phyloP scores from a whole-genome alignment of 371 early-diverging fungal genomes.

The Circinella umbellata region DNA sequence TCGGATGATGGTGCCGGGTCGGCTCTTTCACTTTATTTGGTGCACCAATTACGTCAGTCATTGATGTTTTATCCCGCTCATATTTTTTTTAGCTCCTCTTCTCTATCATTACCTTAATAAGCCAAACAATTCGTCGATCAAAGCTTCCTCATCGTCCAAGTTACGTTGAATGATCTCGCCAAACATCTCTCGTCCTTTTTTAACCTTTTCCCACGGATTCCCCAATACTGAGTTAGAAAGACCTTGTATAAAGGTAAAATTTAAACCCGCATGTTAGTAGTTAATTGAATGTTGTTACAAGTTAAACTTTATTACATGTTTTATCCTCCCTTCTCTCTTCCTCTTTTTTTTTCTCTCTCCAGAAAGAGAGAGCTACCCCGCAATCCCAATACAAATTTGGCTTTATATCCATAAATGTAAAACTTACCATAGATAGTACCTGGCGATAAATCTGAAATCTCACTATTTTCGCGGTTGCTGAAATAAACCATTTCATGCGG shows the following conservation, averaged over 20 bases:
- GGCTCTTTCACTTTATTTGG: not conserved
- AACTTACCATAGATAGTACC: constrained; percentile 44
- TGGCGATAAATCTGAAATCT: constrained; percentile 18
- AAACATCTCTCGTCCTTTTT: constrained; percentile 42
- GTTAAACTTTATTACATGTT: too few species aligned
- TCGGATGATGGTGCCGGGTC: constrained; percentile 8
- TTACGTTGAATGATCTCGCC: constrained; percentile 29
- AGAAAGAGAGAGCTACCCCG: too few species aligned
- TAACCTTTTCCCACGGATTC: constrained; percentile 61
- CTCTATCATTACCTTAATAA: constrained; percentile 40
- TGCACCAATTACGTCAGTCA: constrained; percentile 8
- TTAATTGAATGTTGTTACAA: too few species aligned
- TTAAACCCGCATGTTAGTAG: not conserved
- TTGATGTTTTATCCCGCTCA: not conserved
- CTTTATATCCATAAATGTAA: not conserved
- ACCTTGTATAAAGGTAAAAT: constrained; percentile 24
- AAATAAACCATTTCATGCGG: constrained; percentile 36
- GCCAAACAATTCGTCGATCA: constrained; percentile 51
- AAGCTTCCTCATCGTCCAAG: constrained; percentile 24
- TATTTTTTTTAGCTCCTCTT: not conserved
- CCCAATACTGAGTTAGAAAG: constrained; percentile 55
- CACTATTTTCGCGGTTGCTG: constrained; percentile 46
- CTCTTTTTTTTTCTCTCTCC: too few species aligned
- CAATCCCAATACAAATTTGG: too few species aligned
- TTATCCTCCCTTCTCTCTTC: too few species aligned